Conservation (phyloP, 305 asterid genomes). For the Fraxinus floribunda region DNA sequence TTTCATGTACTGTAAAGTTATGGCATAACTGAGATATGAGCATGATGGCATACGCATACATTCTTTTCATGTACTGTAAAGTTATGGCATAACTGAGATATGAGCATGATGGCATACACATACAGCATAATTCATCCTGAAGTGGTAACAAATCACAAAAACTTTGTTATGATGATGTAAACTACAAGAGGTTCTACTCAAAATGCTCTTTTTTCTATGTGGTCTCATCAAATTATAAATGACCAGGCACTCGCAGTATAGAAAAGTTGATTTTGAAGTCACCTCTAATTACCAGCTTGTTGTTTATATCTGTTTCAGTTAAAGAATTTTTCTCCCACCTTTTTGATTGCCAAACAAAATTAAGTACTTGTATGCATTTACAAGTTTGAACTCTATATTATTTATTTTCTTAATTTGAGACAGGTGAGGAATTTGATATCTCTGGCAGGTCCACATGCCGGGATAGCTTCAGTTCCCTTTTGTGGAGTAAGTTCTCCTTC, state of each 20-base stretch:
- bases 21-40: not conserved
- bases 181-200: not conserved
- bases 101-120: not conserved
- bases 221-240: not conserved
- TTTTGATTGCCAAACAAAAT: not conserved
- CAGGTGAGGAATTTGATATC: constrained; percentile 88
- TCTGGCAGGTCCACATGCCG: constrained; percentile 95
- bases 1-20: not conserved
- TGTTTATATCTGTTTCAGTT: not conserved
- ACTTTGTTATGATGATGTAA: not conserved
- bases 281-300: not conserved
- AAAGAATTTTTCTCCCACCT: not conserved
- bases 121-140: not conserved
- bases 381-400: not conserved
- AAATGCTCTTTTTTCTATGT: not conserved
- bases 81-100: not conserved
- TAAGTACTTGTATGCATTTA: not conserved
- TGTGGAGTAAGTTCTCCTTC: constrained; percentile 65
- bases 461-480: constrained; percentile 75
- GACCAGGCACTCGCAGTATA: not conserved
- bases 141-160: not conserved
- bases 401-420: constrained; percentile 15
- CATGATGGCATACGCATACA: not conserved
- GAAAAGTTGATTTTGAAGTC: not conserved
- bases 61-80: not conserved